Conservation (phyloP, 345 rosid species). For the Eucalyptus globulus region DNA sequence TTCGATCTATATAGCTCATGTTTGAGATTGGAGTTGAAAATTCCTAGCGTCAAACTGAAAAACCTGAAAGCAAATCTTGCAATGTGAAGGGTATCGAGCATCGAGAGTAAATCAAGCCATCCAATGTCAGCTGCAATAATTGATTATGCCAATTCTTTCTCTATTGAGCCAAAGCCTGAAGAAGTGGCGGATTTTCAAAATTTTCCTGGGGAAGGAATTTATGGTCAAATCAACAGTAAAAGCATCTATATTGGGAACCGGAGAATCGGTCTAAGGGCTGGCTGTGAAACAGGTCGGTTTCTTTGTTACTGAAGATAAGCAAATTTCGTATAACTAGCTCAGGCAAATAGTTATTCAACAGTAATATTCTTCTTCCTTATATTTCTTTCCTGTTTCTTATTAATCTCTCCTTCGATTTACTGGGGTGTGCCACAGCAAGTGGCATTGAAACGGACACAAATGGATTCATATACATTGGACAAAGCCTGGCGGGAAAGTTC, state of each 20-base stretch:
- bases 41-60: background rate
- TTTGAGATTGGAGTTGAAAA: background rate
- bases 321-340: too few relatives aligned
- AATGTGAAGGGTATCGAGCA: conserved; percentile 54
- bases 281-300: background rate
- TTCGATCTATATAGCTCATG: background rate
- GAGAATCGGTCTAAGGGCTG: conserved; percentile 45
- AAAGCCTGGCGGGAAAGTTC: conserved; percentile 26
- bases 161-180: conserved; percentile 52
- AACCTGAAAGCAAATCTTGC: background rate
- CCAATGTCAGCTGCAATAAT: conserved; percentile 79
- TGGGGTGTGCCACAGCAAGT: background rate
- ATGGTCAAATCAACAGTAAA: conserved; percentile 49
- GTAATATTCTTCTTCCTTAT: too few relatives aligned
- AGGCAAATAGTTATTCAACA: too few relatives aligned
- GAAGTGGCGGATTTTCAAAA: conserved; percentile 48
- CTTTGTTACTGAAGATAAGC: too few relatives aligned
- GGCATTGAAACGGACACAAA: conserved; percentile 26
- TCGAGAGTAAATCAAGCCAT: conserved; percentile 76
- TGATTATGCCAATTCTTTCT: conserved; percentile 35
- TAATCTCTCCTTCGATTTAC: too few relatives aligned
- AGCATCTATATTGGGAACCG: conserved; percentile 49
- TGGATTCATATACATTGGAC: conserved; percentile 48
- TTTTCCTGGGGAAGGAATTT: conserved; percentile 77
- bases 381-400: too few relatives aligned